Evolutionary conservation across 23 red algal genomes (phyloP), one percentile per base, ranked within the genome.

Genomic region (Cyanidium caldarium): DNA sequence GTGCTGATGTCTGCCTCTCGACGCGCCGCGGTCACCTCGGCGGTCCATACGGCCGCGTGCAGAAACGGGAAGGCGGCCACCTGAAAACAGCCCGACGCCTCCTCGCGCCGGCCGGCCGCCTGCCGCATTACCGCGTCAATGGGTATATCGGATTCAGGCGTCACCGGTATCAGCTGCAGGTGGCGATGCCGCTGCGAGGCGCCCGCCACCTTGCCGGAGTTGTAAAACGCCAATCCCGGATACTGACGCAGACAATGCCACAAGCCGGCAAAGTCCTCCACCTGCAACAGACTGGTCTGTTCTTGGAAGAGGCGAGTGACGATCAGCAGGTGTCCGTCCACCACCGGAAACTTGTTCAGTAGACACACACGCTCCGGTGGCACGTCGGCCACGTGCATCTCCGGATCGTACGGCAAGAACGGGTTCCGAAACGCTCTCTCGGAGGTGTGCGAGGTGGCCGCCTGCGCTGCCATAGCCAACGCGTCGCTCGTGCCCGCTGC

Each of bases 271-370:
- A 81, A 77, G 44, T 94, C 88, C 10, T 31, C 17, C 0, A 19
- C 43, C n/a, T 75, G 65, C 16, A 94, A 72, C 51, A 94, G 46
- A 1, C 37, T 31, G 10, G 44, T 43, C 46, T 94, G 88, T 2
- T 65, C 28, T 29, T 81, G 75, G 38, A 67, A 94, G 2, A 37
- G 33, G 40, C 65, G 41, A 5, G 88, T 94, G 16, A 94, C 88
- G 35, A 94, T 41, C 1, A 94, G 58, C 16, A 83, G 40, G 38
- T 94, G 88, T 1, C 66, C 37, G 13, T 56, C 29, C 34, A 83
- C 58, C 2, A 94, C 88, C 44, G 61, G 65, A 40, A 94, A 94
- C 65, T 94, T 94, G 88, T 94, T 94, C 35, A 94, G 46, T 14
- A 94, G 74, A 35, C 83, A 34, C 25, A 87, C 88, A 44, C 86